phyloP scores from a whole-genome alignment of 495 filamentous ascomycete species.

The Hypoxylon fuscum region DNA sequence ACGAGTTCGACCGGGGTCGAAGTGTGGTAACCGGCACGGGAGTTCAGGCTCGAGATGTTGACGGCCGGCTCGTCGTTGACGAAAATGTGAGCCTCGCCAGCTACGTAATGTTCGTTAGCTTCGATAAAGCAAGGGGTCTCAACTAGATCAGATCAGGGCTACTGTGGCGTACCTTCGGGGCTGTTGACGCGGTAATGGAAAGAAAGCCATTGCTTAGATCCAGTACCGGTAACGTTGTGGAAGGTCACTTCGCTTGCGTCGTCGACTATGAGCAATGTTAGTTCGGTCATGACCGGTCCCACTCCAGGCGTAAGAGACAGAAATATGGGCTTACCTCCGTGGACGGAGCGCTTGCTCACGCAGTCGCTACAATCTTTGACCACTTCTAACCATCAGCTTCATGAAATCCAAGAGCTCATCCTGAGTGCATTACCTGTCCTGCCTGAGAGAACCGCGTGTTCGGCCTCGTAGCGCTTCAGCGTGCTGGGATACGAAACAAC shows the following conservation, averaged over 20 bases:
- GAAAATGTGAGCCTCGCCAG: slow-evolving; percentile 51
- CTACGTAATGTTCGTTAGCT: slow-evolving; percentile 25
- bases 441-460: slow-evolving; percentile 42
- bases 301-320: neutral
- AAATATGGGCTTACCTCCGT: slow-evolving; percentile 32
- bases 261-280: slow-evolving; percentile 18
- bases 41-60: slow-evolving; percentile 53
- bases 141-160: neutral
- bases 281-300: neutral
- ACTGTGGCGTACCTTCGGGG: slow-evolving; percentile 39
- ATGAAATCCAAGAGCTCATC: neutral
- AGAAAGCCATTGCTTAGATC: slow-evolving; percentile 51
- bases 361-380: slow-evolving; percentile 42
- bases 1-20: slow-evolving; percentile 48
- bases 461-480: slow-evolving; percentile 47
- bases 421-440: slow-evolving; percentile 37
- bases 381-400: slow-evolving; percentile 21
- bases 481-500: slow-evolving; percentile 47
- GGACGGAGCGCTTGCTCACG: slow-evolving; percentile 44
- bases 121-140: neutral
- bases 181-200: slow-evolving; percentile 51
- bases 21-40: slow-evolving; percentile 51
- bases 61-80: slow-evolving; percentile 50
- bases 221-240: slow-evolving; percentile 52
- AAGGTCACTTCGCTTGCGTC: slow-evolving; percentile 46